Conservation (phyloP, 257 asterid genomes). For the Solanum arcanum region DNA sequence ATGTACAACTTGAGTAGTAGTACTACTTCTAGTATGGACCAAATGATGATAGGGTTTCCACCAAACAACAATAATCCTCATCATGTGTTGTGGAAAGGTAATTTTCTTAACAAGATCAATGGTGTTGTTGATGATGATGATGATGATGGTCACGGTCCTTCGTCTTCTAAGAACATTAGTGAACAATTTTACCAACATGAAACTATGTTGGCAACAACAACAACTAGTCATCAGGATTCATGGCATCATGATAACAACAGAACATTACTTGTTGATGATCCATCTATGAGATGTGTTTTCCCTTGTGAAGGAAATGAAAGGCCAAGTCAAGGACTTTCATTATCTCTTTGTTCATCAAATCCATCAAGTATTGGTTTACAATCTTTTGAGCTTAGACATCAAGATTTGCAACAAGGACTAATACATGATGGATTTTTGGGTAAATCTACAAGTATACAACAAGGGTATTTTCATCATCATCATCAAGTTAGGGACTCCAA, state of each 20-base stretch:
- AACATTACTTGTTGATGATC: conserved; percentile 26
- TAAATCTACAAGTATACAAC: conserved; percentile 5
- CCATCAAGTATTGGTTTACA: conserved; percentile 54
- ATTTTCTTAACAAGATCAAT: conserved; percentile 22
- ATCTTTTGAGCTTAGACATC: conserved; percentile 46
- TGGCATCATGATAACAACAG: conserved; percentile 22
- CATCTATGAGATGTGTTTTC: conserved; percentile 52
- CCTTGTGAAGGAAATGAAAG: conserved; percentile 65
- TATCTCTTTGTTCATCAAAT: conserved; percentile 55
- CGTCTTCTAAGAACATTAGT: conserved; percentile 26
- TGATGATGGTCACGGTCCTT: neutral
- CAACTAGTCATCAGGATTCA: neutral
- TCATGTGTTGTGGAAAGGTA: conserved; percentile 32
- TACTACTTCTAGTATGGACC: conserved; percentile 35
- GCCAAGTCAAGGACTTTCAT: conserved; percentile 83
- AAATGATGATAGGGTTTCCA: conserved; percentile 62
- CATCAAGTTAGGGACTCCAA: conserved; percentile 35
- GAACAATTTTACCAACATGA: conserved; percentile 20
- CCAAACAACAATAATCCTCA: conserved; percentile 4
- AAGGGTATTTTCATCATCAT: neutral
- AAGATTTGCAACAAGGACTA: conserved; percentile 3
- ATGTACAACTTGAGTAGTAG: conserved; percentile 33
- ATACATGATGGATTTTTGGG: conserved; percentile 24
- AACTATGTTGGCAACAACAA: neutral
- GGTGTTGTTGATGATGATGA: neutral